Evolutionary conservation across 495 filamentous ascomycete genomes (phyloP).

Genomic region (Hypoxylon crocopeplum): DNA sequence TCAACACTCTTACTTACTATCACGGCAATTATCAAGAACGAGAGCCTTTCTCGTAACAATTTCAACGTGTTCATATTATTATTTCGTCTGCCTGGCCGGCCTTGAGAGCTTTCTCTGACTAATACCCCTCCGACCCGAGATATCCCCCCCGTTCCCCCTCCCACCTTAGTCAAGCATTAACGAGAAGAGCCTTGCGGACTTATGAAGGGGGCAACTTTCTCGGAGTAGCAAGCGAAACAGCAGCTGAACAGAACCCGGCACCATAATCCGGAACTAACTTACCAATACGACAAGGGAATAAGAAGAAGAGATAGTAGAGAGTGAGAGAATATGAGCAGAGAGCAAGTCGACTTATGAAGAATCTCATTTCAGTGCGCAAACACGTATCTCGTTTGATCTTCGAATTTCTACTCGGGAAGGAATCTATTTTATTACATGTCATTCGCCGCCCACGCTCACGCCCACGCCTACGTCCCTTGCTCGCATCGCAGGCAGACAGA

Average conservation of each 20-base stretch:
- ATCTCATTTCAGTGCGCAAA: conserved; percentile 12
- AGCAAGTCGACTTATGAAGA: conserved; percentile 10
- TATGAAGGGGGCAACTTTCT: conserved; percentile 35
- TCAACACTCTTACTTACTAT: conserved; percentile 3
- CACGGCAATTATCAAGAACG: conserved; percentile 14
- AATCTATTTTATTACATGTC: no score
- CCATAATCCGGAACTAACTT: conserved; percentile 19
- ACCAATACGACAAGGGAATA: not conserved
- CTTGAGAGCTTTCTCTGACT: conserved; percentile 19
- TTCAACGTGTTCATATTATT: no score
- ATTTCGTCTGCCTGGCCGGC: conserved; percentile 1
- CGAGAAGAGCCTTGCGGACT: conserved; percentile 31
- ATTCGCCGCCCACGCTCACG: no score
- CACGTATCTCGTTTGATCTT: conserved; percentile 17
- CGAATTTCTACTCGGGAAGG: no score
- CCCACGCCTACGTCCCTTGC: no score
- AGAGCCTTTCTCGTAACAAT: no score
- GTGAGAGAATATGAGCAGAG: conserved; percentile 5
- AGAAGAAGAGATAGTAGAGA: not conserved
- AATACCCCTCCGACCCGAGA: conserved; percentile 18
- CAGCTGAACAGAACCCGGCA: conserved; percentile 27
- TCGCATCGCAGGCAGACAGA: no score
- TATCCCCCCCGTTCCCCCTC: conserved; percentile 7
- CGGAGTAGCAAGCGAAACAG: conserved; percentile 31
- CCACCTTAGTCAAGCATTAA: conserved; percentile 22